Conservation (phyloP, 2,329 filamentous ascomycete species). For the Trichophyton benhamiae region DNA sequence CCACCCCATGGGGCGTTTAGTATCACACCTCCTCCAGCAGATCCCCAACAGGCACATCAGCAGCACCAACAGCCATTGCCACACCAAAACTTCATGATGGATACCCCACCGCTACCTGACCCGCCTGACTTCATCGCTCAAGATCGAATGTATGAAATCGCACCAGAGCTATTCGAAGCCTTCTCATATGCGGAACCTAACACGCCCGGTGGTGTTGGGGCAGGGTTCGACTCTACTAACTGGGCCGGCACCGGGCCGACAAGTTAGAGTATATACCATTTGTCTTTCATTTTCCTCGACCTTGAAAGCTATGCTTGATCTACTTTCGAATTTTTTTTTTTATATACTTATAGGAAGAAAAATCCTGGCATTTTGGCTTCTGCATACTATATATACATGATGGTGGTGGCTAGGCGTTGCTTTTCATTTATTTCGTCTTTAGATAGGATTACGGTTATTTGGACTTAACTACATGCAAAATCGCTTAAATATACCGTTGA, state of each 20-base stretch:
- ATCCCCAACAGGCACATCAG: constrained; percentile 14
- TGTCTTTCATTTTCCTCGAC: not conserved
- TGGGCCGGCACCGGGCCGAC: not conserved
- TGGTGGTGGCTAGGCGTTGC: not conserved
- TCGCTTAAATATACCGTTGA: not conserved
- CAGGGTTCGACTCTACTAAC: constrained; percentile 19
- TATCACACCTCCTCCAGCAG: constrained; percentile 19
- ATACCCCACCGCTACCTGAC: constrained; percentile 12
- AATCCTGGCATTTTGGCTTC: not conserved
- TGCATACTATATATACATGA: not conserved
- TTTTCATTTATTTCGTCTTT: not conserved
- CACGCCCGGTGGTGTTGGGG: constrained; percentile 29
- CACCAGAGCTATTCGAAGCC: constrained; percentile 34
- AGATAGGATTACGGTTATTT: not conserved
- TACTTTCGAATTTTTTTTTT: not conserved
- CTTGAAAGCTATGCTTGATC: no score
- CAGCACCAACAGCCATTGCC: constrained; percentile 13
- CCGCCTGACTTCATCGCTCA: constrained; percentile 24
- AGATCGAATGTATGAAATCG: constrained; percentile 32
- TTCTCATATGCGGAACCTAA: constrained; percentile 35
- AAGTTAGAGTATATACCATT: not conserved
- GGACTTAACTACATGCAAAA: not conserved
- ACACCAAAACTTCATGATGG: constrained; percentile 12
- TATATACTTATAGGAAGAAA: not conserved
- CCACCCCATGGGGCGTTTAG: constrained; percentile 16